A percentile compares a stretch with the other conserved stretches of the same genome.
These are phyloP conservation scores for Stephania cephalantha DNA, from an alignment of 164 flowering plant species.

Conservation along the genomic window DNA sequence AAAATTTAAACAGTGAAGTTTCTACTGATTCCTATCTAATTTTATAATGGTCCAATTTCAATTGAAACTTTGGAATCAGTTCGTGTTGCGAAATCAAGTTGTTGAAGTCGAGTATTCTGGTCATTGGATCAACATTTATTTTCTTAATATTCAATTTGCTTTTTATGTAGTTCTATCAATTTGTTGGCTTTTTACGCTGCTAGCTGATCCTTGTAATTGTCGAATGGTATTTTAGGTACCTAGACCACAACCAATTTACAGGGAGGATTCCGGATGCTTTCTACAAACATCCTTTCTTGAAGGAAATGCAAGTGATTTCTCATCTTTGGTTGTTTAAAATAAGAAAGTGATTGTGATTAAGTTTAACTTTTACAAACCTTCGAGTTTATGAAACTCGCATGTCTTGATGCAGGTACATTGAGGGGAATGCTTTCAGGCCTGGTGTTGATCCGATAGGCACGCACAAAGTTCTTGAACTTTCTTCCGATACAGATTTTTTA, in stretches of 20 bases:
- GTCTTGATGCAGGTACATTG: slow-evolving; percentile 68
- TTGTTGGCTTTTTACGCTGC: no score
- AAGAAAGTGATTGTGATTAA: neutral
- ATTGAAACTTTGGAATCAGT: no score
- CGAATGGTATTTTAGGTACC: slow-evolving; percentile 51
- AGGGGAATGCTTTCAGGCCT: slow-evolving; percentile 76
- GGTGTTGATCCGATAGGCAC: slow-evolving; percentile 76
- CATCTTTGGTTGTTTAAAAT: neutral
- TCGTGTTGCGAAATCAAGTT: no score
- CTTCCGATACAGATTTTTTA: slow-evolving; percentile 77
- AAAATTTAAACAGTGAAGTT: no score
- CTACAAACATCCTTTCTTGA: slow-evolving; percentile 80
- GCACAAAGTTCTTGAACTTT: slow-evolving; percentile 80
- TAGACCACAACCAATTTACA: slow-evolving; percentile 88
- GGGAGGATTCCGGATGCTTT: slow-evolving; percentile 86
- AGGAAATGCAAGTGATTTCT: slow-evolving; percentile 67
- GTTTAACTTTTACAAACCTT: neutral
- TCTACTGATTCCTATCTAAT: no score
- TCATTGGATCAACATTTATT: no score
- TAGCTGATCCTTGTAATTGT: no score
- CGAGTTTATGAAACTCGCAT: neutral
- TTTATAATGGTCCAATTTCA: no score
- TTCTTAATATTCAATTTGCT: no score
- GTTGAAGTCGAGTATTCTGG: no score
- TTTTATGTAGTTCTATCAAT: no score